These are phyloP conservation scores for Penicillium alfredii DNA, from an alignment of 495 filamentous ascomycete species.

Conservation along the genomic window DNA sequence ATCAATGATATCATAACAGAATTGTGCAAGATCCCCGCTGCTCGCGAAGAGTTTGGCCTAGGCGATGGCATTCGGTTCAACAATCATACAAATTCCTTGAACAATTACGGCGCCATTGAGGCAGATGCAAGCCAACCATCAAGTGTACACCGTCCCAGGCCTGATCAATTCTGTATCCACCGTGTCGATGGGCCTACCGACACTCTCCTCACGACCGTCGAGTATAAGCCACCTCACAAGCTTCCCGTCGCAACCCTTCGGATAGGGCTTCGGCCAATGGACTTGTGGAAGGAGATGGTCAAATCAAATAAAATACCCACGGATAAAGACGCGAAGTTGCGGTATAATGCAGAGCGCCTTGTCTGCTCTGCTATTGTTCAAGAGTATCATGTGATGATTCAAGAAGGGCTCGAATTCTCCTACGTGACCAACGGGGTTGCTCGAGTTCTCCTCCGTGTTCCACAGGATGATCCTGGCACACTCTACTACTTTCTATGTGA, in stretches of 20 bases:
- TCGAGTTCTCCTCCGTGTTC: constrained; percentile 27
- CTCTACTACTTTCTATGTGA: constrained; percentile 35
- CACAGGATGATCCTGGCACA: constrained; percentile 26
- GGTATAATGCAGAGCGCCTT: constrained; percentile 21
- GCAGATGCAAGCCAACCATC: constrained; percentile 1
- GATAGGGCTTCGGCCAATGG: constrained; percentile 20
- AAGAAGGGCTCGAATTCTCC: constrained; percentile 25
- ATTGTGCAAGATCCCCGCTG: constrained; percentile 22
- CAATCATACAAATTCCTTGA: constrained; percentile 20
- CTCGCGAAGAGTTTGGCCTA: constrained; percentile 20
- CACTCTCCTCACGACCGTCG: constrained; percentile 21
- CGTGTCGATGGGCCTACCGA: constrained; percentile 14
- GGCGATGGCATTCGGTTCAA: constrained; percentile 21
- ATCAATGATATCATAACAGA: constrained; percentile 17
- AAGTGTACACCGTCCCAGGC: constrained; percentile 1
- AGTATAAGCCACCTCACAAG: constrained; percentile 37
- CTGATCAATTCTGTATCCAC: constrained; percentile 22
- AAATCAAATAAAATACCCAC: constrained; percentile 13
- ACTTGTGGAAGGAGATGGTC: constrained; percentile 18
- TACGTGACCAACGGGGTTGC: constrained; percentile 29
- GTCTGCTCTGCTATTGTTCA: constrained; percentile 17
- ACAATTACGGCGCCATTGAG: constrained; percentile 1
- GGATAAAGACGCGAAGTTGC: constrained; percentile 13
- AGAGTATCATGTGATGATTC: constrained; percentile 28
- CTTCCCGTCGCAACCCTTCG: constrained; percentile 23